A percentile compares a stretch with the other conserved stretches of the same genome.
Evolutionary conservation across 257 asterid species (phyloP).

Genomic region (Nicotiana tabacum): DNA sequence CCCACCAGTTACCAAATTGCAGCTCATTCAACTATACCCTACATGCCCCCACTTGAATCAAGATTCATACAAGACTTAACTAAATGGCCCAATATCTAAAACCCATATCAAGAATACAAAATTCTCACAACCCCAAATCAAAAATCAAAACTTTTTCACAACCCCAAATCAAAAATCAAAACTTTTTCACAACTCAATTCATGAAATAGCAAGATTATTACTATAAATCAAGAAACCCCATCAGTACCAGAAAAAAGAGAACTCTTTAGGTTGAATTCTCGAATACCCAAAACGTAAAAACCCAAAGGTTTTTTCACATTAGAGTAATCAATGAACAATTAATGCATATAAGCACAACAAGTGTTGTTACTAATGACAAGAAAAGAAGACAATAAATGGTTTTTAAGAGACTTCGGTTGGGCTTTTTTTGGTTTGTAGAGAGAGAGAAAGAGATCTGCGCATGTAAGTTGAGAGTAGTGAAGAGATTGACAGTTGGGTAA

Average conservation of each 20-base stretch:
- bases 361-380: neutral
- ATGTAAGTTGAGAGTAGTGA: neutral
- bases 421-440: neutral
- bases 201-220: slow-evolving; percentile 3
- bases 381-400: neutral
- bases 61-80: neutral
- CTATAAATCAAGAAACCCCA: neutral
- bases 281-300: slow-evolving; percentile 7
- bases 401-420: slow-evolving; percentile 12
- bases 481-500: slow-evolving; percentile 6
- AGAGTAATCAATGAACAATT: slow-evolving; percentile 11
- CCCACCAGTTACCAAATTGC: neutral
- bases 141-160: slow-evolving; percentile 18
- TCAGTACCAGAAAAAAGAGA: neutral
- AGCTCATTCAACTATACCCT: neutral
- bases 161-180: neutral
- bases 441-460: neutral
- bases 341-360: slow-evolving; percentile 3
- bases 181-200: neutral
- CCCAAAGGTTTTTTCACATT: neutral
- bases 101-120: slow-evolving; percentile 12
- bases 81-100: slow-evolving; percentile 12
- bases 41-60: neutral
- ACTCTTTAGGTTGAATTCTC: slow-evolving; percentile 9
- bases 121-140: slow-evolving; percentile 23